A percentile compares a stretch with the other conserved stretches of the same genome.
These are phyloP conservation scores for Pseudopithomyces maydicus DNA, from an alignment of 2,329 filamentous ascomycete genomes.

Conservation along the genomic window DNA sequence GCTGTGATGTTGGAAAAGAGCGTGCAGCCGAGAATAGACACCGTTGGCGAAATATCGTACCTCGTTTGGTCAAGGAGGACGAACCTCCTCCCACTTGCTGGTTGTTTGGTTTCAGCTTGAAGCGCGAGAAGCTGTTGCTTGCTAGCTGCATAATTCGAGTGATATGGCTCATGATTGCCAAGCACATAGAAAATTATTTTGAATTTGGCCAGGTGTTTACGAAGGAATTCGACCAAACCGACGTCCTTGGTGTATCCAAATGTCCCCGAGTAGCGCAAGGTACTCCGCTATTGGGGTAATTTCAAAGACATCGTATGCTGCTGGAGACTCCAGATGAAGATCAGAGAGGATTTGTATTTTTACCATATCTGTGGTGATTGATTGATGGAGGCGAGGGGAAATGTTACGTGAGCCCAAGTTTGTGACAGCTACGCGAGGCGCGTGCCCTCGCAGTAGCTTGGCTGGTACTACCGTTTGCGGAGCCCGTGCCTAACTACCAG, in stretches of 20 bases:
- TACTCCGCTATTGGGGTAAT: constrained; percentile 13
- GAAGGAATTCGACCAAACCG: constrained; percentile 20
- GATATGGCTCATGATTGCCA: constrained; percentile 23
- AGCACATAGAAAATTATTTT: constrained; percentile 18
- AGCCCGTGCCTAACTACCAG: neutral
- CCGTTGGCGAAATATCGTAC: neutral
- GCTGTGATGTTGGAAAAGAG: neutral
- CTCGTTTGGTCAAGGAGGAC: neutral
- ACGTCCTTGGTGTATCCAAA: constrained; percentile 12
- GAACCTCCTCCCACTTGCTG: constrained; percentile 22
- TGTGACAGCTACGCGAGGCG: neutral
- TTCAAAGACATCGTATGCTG: constrained; percentile 15
- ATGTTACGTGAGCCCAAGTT: neutral
- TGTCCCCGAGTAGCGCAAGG: constrained; percentile 22
- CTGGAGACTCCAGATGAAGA: constrained; percentile 25
- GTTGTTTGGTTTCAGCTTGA: neutral
- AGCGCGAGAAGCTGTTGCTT: constrained; percentile 1
- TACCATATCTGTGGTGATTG: neutral
- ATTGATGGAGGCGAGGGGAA: neutral
- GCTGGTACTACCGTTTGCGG: neutral
- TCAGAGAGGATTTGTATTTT: constrained; percentile 25
- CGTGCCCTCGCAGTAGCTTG: too few relatives aligned
- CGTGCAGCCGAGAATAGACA: neutral
- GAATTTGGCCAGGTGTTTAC: constrained; percentile 8
- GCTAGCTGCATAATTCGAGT: constrained; percentile 1